Conservation (phyloP, 305 asterid genomes). For the Fraxinus latifolia region DNA sequence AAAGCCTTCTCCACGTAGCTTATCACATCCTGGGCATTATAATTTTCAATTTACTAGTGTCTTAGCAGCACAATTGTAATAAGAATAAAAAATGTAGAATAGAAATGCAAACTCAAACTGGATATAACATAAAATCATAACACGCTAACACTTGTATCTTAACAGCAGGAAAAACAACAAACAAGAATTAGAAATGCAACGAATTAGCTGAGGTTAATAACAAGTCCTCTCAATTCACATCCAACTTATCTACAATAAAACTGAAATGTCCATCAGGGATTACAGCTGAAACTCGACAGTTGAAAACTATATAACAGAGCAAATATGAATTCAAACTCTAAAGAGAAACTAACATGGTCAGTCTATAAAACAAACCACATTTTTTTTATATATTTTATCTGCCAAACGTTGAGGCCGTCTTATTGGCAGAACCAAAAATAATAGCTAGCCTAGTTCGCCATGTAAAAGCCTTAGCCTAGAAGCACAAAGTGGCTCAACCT, state of each 20-base stretch:
- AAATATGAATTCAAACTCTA: background rate
- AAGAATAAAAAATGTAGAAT: background rate
- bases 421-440: background rate
- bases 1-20: slow-evolving; percentile 49
- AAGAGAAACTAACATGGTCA: background rate
- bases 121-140: background rate
- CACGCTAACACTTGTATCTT: background rate
- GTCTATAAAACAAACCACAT: background rate
- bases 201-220: background rate
- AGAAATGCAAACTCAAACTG: background rate
- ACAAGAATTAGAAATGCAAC: background rate
- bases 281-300: background rate
- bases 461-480: background rate
- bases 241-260: background rate
- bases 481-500: background rate
- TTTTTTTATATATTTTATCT: background rate
- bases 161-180: background rate
- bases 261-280: background rate
- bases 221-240: background rate
- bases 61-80: background rate
- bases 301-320: background rate
- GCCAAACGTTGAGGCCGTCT: background rate
- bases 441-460: background rate
- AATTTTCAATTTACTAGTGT: background rate
- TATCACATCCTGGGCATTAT: slow-evolving; percentile 43